Base-by-base conservation (phyloP, 2,329 filamentous ascomycete species). In the Microsporum canis region DNA sequence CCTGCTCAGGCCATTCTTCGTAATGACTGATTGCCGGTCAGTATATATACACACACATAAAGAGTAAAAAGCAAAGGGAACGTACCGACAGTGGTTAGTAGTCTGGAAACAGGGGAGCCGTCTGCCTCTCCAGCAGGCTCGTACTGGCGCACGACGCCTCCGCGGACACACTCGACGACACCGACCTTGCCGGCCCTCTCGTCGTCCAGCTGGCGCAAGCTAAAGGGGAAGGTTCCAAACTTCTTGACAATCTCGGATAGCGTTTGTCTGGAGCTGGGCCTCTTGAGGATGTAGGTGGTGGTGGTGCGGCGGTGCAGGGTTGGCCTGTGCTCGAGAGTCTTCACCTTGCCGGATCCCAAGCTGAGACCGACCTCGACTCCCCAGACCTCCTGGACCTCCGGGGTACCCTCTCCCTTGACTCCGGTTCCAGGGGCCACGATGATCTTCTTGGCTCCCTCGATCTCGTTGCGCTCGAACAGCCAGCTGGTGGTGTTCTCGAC, bases 401-500 rank as follows among this genome's bases (percentile, higher is more conserved):
- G 88, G 62, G 85, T 76, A 71, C 94, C 94, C 64, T 99, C 94
- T 61, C 92, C 92, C 80, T 91, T 95, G 72, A 88, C 85, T 70
- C 96, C 91, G 58, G 86, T 84, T 38, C 91, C 88, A 29, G 76
- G 76, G 41, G 90, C 83, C 62, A 99, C 80, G 67, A 99, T 94
- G 71, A 99, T 96, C 85, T 96, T 97, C 86, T 96, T 96, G 81
- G 88, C 86, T 70, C 89, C 88, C 80, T 99, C 94, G 66, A 99
- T 97, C 77, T 99, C 94, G 77, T 97, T 96, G 75, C 89, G 88
- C 72, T 90, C 91, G 74, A 99, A 97, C 63, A 90, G 78, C 91
- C 94, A 99, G 71, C 89, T 95, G 49, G 94, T 99, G 65, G 94
- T 99, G 82, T 91, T 95, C 83, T 99, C 94, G 61, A 99, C 90